Base-by-base conservation (phyloP, 1,139 yeast genomes). In the Candida sanyaensis region DNA sequence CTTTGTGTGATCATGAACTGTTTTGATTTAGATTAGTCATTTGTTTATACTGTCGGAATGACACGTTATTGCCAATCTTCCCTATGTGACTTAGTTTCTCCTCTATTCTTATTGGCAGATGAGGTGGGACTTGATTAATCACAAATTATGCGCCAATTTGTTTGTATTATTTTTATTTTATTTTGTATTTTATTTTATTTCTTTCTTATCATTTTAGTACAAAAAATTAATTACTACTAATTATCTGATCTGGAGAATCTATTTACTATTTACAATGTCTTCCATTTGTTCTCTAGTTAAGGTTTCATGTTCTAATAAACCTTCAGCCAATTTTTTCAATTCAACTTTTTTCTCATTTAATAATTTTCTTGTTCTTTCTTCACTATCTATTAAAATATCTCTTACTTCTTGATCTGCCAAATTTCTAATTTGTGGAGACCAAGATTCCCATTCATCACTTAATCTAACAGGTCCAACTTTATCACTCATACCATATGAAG, bases 401-500 rank as follows among this genome's bases (percentile, higher is more conserved):
- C 97, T 77, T 41, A 93, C 93, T 70, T 93, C 99, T 60, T 86
- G 83, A 66, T 95, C 99, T 13, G 98, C 99, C 66, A 84, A 75
- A 62, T 90, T 95, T 54, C 96, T 80, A 44, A 96, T 80, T 55
- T 84, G 82, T 10, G 92, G 88, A 1, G 97, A 89, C 99, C 98
- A 93, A 48, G 88, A 82, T 56, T 85, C 91, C 97, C 97, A 92
- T 63, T 87, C 85, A 60, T 90, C 93, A 48, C 92, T 80, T 43
- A 93, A 77, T 61, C 84, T 84, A 33, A 93, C 90, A 6, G 99
- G 99, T 1, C 99, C 99, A 53, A 93, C 89, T 50, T 79, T 82
- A 48, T 89, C 93, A 57, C 96, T 86, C 99, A 95, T 93, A 60
- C 99, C 99, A 63, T 88, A 93, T 42, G 91, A 85, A 1, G 96